Percentiles rank a stretch among this genome's conserved stretches.
phyloP scores from a whole-genome alignment of 176 grass and related monocot genomes.

The Alopecurus myosuroides region DNA sequence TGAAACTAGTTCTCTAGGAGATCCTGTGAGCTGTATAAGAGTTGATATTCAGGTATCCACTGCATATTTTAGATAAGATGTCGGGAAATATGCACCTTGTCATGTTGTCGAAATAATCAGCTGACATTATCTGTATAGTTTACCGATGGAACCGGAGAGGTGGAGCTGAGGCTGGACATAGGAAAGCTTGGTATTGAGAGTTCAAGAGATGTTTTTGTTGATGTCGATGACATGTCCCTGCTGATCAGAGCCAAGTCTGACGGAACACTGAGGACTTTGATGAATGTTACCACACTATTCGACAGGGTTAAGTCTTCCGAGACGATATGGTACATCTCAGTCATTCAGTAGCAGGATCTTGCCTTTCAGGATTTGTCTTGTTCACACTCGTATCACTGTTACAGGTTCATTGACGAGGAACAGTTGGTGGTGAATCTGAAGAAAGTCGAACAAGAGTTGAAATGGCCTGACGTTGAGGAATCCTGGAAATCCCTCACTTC shows the following conservation, averaged over 20 bases:
- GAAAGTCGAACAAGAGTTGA: constrained; percentile 76
- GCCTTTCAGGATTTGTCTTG: neutral
- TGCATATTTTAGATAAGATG: neutral
- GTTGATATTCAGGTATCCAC: neutral
- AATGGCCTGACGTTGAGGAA: constrained; percentile 89
- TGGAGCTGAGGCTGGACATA: constrained; percentile 85
- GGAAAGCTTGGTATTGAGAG: constrained; percentile 52
- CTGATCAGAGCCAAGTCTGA: constrained; percentile 80
- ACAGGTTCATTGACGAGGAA: constrained; percentile 94
- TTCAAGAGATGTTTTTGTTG: constrained; percentile 79
- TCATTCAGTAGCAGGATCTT: neutral
- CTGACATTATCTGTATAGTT: constrained; percentile 44
- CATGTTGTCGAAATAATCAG: neutral
- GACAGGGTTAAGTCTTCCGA: constrained; percentile 89
- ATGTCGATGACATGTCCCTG: constrained; percentile 69
- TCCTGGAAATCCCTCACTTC: constrained; percentile 84
- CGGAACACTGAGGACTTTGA: constrained; percentile 70
- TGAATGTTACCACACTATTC: constrained; percentile 58
- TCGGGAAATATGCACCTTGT: neutral
- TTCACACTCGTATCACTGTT: too few relatives aligned
- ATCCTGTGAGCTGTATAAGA: neutral
- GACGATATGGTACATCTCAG: constrained; percentile 64
- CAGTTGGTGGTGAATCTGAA: constrained; percentile 83
- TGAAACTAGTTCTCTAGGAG: neutral
- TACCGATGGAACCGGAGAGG: constrained; percentile 52